Base-by-base conservation (phyloP, 345 rosid species). In the Durio zibethinus region DNA sequence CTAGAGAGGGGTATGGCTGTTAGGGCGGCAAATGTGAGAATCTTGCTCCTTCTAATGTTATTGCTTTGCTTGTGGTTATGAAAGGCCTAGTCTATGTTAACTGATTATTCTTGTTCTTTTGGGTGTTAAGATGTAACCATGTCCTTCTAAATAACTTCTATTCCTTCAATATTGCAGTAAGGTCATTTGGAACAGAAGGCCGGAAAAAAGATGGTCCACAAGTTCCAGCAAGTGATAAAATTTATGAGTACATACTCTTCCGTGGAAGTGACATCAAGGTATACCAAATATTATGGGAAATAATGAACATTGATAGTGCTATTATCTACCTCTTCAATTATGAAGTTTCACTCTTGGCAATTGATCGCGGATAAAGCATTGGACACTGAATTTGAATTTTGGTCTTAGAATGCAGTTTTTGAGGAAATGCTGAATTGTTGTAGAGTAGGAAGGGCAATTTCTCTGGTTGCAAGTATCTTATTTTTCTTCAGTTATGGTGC, bases 221-320 rank as follows among this genome's bases (percentile, higher is more conserved):
- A 80, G 85, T 91, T 74, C 93, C 87, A 0, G 85, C 90, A 29
- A 87, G 92, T 65, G 96, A 91, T 73, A 91, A 86, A 80, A 85
- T 91, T 79, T 91, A 91, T 65, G 96, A 91, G 79, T 91, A 89
- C 84, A 89, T 91, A 67, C 81, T 91, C 80, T 91, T 91, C 78
- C 89, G 96, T 21, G 96, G 93, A 80, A 89, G 90, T 76, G 93
- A 91, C 76, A 91, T 91, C 73, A 91, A 89, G 96, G 96, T 89
- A 86, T 33, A 18, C 14, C 36, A 6, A n/a, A 45, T 14, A 27
- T 29, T 74, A 56, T 57, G 23, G n/a, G 25, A 42, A 14, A 23
- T 56, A 57, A 73, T 38, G 27, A 11, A 38, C 65, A 56, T 56
- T 36, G 33, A 11, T 23, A 73, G 73, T 43, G 18, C n/a, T 42